A percentile compares a stretch with the other conserved stretches of the same genome.
phyloP scores from a whole-genome alignment of 768 basidiomycete genomes.

The Pholiota microspora region DNA sequence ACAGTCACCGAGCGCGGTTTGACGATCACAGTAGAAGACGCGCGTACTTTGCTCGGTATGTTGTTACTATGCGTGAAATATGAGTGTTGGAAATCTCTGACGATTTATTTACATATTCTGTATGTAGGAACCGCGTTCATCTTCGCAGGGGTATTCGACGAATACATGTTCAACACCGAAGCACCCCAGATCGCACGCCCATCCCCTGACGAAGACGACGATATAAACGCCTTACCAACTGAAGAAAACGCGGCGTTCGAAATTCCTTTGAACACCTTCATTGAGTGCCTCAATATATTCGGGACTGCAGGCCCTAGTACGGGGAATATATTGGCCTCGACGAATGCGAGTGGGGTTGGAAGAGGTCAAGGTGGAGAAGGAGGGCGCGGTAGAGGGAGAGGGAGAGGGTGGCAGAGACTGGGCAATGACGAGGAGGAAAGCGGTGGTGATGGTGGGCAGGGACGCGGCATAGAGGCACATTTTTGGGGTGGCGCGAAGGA shows the following conservation, averaged over 20 bases:
- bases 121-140: slow-evolving; percentile 79
- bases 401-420: slow-evolving; percentile 33
- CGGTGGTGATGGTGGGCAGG: slow-evolving; percentile 23
- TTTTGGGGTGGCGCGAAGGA: slow-evolving; percentile 31
- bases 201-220: slow-evolving; percentile 17
- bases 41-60: slow-evolving; percentile 75
- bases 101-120: neutral
- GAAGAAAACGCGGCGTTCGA: slow-evolving; percentile 60
- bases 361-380: slow-evolving; percentile 4
- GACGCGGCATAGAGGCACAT: slow-evolving; percentile 53
- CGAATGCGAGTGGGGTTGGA: neutral
- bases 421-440: slow-evolving; percentile 36
- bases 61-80: slow-evolving; percentile 8
- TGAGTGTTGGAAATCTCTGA: neutral
- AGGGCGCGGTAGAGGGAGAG: slow-evolving; percentile 6
- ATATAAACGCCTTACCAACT: slow-evolving; percentile 21
- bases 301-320: slow-evolving; percentile 65
- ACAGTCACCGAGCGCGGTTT: slow-evolving; percentile 69
- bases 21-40: slow-evolving; percentile 82
- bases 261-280: slow-evolving; percentile 76
- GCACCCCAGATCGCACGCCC: slow-evolving; percentile 8
- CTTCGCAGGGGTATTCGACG: slow-evolving; percentile 73
- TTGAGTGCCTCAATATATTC: slow-evolving; percentile 93
- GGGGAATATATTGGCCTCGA: slow-evolving; percentile 20
- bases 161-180: slow-evolving; percentile 64